phyloP scores from a whole-genome alignment of 2,329 filamentous ascomycete species.

The Tolypocladium sp. region DNA sequence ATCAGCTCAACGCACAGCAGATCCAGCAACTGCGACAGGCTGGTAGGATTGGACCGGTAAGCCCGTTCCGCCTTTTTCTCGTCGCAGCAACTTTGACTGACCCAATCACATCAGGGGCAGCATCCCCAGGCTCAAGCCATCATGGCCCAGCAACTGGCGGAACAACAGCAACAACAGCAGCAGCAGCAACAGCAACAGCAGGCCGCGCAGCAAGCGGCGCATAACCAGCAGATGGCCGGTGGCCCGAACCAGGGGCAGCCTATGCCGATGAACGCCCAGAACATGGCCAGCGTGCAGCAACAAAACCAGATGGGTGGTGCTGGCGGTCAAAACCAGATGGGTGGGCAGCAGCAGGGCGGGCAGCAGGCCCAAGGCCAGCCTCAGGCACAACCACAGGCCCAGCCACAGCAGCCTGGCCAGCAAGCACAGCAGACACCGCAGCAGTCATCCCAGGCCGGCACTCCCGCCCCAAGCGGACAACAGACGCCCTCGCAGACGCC shows the following conservation, averaged over 20 bases:
- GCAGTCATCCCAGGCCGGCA: constrained; percentile 29
- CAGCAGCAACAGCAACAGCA: constrained; percentile 26
- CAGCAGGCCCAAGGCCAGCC: constrained; percentile 21
- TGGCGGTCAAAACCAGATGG: constrained; percentile 7
- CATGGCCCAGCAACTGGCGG: constrained; percentile 38
- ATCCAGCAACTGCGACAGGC: constrained; percentile 38
- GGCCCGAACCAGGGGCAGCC: constrained; percentile 36
- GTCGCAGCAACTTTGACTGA: not conserved
- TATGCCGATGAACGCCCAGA: constrained; percentile 38
- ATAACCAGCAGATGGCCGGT: constrained; percentile 29
- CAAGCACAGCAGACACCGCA: constrained; percentile 34
- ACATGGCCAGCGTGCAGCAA: constrained; percentile 29
- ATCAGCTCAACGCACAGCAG: constrained; percentile 40
- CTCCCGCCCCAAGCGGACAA: constrained; percentile 33
- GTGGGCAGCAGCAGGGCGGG: constrained; percentile 9
- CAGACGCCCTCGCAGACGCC: constrained; percentile 39
- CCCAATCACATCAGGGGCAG: constrained; percentile 11
- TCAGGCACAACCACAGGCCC: constrained; percentile 24
- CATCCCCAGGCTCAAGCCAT: constrained; percentile 27
- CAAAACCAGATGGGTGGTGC: constrained; percentile 7
- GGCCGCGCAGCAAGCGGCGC: constrained; percentile 21
- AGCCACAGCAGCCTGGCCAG: constrained; percentile 19
- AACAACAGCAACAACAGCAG: constrained; percentile 33
- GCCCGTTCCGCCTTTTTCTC: constrained; percentile 6
- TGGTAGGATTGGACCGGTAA: constrained; percentile 31